A percentile compares a stretch with the other conserved stretches of the same genome.
These are phyloP conservation scores for Mucor piriformis DNA, from an alignment of 371 early-diverging fungal species.

Conservation along the genomic window DNA sequence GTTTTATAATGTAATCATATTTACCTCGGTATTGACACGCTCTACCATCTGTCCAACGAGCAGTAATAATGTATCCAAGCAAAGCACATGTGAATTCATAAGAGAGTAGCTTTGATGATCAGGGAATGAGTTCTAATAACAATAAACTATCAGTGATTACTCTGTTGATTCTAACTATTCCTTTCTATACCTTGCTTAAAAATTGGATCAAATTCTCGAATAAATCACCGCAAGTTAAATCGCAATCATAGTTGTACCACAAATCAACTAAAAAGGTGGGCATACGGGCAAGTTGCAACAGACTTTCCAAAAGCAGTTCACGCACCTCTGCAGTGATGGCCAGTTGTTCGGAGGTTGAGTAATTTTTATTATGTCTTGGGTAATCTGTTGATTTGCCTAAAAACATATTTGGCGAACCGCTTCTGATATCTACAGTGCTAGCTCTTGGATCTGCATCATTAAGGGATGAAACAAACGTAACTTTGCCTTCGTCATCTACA, in stretches of 20 bases:
- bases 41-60: conserved; percentile 81
- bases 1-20: background rate
- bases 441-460: background rate
- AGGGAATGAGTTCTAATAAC: conserved; percentile 66
- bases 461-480: conserved; percentile 25
- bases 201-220: conserved; percentile 88
- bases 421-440: conserved; percentile 21
- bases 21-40: conserved; percentile 52
- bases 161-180: background rate
- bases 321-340: conserved; percentile 76
- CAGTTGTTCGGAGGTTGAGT: conserved; percentile 47
- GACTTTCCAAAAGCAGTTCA: conserved; percentile 79
- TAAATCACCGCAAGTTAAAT: conserved; percentile 77
- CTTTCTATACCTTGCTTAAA: conserved; percentile 51
- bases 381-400: conserved; percentile 29
- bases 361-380: conserved; percentile 24
- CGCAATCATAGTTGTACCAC: conserved; percentile 94
- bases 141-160: background rate
- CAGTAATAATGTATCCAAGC: conserved; percentile 80
- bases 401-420: conserved; percentile 49
- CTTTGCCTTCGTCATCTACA: conserved; percentile 46
- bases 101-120: conserved; percentile 71
- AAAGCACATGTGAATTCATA: conserved; percentile 66
- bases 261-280: conserved; percentile 84
- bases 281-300: conserved; percentile 70